Percentiles rank a stretch among this genome's conserved stretches.
Evolutionary conservation across 2,329 filamentous ascomycete species (phyloP).

Genomic region (Botrytis deweyae): DNA sequence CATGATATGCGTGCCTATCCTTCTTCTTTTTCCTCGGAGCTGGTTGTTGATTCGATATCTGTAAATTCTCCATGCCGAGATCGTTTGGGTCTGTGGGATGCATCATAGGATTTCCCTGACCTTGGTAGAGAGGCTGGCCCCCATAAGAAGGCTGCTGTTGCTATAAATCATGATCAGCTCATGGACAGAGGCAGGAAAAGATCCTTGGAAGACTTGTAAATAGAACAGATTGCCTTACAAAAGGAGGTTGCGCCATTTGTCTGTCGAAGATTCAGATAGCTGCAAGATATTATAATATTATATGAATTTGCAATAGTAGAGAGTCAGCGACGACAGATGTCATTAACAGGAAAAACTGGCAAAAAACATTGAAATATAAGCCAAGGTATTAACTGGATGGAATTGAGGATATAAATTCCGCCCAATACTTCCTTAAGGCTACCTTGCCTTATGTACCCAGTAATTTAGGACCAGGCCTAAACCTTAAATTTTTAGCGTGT

Average conservation of each 20-base stretch:
- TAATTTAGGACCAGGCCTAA: constrained; percentile 6
- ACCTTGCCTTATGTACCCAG: constrained; percentile 21
- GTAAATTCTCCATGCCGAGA: constrained; percentile 22
- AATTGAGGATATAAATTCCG: constrained; percentile 18
- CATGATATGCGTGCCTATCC: constrained; percentile 89
- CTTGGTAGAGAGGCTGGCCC: constrained; percentile 15
- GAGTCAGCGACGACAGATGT: background rate
- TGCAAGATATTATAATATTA: constrained; percentile 16
- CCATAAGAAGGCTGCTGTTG: constrained; percentile 19
- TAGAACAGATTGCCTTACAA: constrained; percentile 23
- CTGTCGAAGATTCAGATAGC: constrained; percentile 16
- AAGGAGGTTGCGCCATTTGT: constrained; percentile 22
- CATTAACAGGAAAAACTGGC: constrained; percentile 9
- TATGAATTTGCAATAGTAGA: background rate
- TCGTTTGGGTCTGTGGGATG: constrained; percentile 18
- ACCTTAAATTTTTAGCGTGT: constrained; percentile 20
- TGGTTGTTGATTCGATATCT: constrained; percentile 21
- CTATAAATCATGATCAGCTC: constrained; percentile 11
- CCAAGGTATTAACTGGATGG: background rate
- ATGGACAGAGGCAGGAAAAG: background rate
- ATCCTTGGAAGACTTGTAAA: background rate
- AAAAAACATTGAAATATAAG: constrained; percentile 1
- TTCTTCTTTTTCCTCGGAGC: constrained; percentile 76
- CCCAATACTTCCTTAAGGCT: constrained; percentile 18
- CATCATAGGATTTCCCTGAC: background rate